phyloP scores from a whole-genome alignment of 2,329 filamentous ascomycete species.

The Pyrenophora seminiperda region DNA sequence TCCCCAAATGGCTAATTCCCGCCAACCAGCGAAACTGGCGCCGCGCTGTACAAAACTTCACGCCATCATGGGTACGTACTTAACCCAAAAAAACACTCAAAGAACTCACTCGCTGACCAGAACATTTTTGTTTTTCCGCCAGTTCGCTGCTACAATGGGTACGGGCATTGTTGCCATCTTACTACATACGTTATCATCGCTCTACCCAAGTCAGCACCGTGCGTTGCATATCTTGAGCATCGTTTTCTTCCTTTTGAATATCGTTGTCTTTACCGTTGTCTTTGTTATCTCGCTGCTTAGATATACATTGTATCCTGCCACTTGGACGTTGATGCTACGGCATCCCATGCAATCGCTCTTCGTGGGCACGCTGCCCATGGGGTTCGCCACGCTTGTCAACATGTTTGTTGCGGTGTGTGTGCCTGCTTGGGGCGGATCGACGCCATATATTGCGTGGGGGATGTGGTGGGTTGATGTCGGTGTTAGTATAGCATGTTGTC shows the following conservation, averaged over 20 bases:
- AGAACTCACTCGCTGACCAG: not conserved
- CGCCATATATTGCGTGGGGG: conserved; percentile 52
- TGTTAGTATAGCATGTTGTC: conserved; percentile 50
- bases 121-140: not conserved
- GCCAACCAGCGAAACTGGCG: conserved; percentile 36
- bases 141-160: conserved; percentile 35
- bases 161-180: conserved; percentile 57
- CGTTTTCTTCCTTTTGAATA: conserved; percentile 64
- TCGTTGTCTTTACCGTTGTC: conserved; percentile 61
- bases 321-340: conserved; percentile 69
- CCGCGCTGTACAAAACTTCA: conserved; percentile 42
- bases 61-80: conserved; percentile 40
- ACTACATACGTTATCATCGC: conserved; percentile 60
- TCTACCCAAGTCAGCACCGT: conserved; percentile 57
- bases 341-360: conserved; percentile 72
- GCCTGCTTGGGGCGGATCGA: conserved; percentile 62
- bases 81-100: not conserved
- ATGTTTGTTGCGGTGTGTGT: conserved; percentile 67
- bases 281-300: conserved; percentile 60
- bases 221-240: conserved; percentile 62
- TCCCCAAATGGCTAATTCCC: conserved; percentile 36
- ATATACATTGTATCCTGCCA: conserved; percentile 68
- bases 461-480: conserved; percentile 57
- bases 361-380: conserved; percentile 70
- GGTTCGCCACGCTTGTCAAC: conserved; percentile 69